phyloP scores from a whole-genome alignment of 805 yeast genomes.

The Kuraishia capsulata region DNA sequence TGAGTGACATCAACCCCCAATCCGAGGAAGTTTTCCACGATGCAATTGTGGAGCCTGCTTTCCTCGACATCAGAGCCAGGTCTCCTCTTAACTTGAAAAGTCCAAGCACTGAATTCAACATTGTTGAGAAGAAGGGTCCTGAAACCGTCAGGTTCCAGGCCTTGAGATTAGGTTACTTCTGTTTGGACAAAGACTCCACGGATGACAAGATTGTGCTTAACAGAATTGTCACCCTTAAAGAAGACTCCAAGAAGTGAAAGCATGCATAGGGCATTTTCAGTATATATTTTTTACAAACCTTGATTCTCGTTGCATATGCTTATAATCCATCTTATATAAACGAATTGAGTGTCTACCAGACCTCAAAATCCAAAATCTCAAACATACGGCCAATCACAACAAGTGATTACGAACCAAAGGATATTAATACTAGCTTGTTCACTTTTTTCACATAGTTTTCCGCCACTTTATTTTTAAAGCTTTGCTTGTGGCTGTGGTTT shows the following conservation, averaged over 20 bases:
- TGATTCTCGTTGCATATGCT: too few species aligned
- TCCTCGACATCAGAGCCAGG: conserved; percentile 52
- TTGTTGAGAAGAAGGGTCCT: conserved; percentile 56
- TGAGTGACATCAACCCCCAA: conserved; percentile 73
- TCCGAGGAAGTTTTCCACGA: conserved; percentile 59
- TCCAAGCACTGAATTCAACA: conserved; percentile 54
- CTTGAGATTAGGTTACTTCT: conserved; percentile 91
- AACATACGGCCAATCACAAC: too few species aligned
- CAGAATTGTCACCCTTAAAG: conserved; percentile 89
- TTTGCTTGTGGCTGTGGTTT: too few species aligned
- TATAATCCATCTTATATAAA: too few species aligned
- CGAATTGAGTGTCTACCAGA: too few species aligned
- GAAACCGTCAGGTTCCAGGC: conserved; percentile 98
- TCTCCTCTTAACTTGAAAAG: conserved; percentile 71
- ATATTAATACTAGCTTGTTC: too few species aligned
- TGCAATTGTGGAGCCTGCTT: conserved; percentile 74
- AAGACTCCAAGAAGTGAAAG: conserved; percentile 35
- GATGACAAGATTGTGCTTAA: conserved; percentile 63
- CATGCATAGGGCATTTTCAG: not conserved
- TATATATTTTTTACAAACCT: too few species aligned
- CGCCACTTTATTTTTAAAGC: too few species aligned
- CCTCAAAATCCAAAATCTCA: too few species aligned
- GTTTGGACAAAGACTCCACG: conserved; percentile 72
- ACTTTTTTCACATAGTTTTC: too few species aligned
- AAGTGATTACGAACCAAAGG: too few species aligned